A percentile compares a stretch with the other conserved stretches of the same genome.
phyloP scores from a whole-genome alignment of 306 rosid species.

The Urtica urens region DNA sequence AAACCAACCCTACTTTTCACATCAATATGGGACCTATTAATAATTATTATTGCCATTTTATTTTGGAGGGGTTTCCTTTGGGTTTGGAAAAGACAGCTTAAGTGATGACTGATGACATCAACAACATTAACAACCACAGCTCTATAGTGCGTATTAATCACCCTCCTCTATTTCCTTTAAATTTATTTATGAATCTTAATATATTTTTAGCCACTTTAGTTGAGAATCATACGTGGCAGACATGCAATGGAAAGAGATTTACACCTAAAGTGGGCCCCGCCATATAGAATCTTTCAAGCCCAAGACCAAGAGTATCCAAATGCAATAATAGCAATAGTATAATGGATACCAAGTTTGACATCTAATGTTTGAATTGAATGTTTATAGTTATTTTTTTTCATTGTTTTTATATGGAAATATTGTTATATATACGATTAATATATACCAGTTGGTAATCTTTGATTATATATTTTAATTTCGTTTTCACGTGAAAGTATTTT shows the following conservation, averaged over 20 bases:
- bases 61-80: conserved; percentile 28
- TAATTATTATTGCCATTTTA: neutral
- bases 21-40: conserved; percentile 24
- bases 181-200: no score
- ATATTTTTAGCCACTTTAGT: neutral
- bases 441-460: no score
- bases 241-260: conserved; percentile 39
- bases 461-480: no score
- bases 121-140: conserved; percentile 24
- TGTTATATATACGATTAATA: no score
- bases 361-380: no score
- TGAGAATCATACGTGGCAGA: conserved; percentile 36
- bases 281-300: conserved; percentile 34
- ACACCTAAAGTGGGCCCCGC: conserved; percentile 9
- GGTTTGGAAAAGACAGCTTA: conserved; percentile 50
- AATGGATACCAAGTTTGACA: no score
- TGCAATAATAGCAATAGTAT: no score
- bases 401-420: no score
- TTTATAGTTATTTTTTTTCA: no score
- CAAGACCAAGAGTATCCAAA: no score
- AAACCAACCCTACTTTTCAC: conserved; percentile 21
- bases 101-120: conserved; percentile 26
- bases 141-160: conserved; percentile 23
- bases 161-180: neutral
- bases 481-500: no score